Percentiles rank a stretch among this genome's conserved stretches.
These are phyloP conservation scores for Solanum virginianum DNA, from an alignment of 257 asterid species.

Conservation along the genomic window DNA sequence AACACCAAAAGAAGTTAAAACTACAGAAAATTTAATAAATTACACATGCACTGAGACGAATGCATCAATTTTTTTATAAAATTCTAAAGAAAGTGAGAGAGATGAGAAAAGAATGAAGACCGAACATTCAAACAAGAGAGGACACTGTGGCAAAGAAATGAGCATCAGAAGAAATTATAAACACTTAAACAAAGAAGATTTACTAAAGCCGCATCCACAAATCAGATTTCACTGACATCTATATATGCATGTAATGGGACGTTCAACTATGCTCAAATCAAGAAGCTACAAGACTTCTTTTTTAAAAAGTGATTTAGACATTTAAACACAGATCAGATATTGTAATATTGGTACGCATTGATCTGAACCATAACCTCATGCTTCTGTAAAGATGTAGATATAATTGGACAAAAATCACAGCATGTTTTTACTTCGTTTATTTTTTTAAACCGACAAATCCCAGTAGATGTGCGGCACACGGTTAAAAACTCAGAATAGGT, in stretches of 20 bases:
- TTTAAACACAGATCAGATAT: neutral
- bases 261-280: neutral
- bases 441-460: neutral
- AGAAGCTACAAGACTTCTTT: neutral
- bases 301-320: neutral
- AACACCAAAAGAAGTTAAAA: neutral
- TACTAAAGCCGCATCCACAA: neutral
- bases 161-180: neutral
- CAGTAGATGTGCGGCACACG: neutral
- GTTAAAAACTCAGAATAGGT: neutral
- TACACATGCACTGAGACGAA: neutral
- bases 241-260: neutral
- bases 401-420: neutral
- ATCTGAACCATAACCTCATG: neutral
- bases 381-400: neutral
- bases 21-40: neutral
- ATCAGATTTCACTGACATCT: neutral
- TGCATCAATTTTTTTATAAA: neutral
- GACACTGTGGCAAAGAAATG: neutral
- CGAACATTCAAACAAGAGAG: neutral
- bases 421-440: neutral
- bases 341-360: neutral
- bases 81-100: neutral
- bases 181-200: neutral
- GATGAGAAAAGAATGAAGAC: neutral